Evolutionary conservation across 495 filamentous ascomycete genomes (phyloP), one percentile per base, ranked within the genome.

Genomic region (Letharia lupina): DNA sequence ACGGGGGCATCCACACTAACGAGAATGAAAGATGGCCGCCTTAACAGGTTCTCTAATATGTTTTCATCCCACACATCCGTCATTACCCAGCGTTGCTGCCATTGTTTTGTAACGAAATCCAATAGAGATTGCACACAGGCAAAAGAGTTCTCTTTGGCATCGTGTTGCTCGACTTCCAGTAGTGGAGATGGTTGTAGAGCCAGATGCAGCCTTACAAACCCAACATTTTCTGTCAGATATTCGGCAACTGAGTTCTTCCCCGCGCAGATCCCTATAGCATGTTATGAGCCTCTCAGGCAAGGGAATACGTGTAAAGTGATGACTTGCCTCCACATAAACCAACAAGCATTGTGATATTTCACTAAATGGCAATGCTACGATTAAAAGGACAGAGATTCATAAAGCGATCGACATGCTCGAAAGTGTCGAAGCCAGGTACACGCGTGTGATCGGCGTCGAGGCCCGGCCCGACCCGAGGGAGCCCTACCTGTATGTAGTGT

Each of bases 1-100:
- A 96, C 80, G 2, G 94, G 94, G 4, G 93, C 94, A 73, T 98
- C 93, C 56, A 98, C 85, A 73, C 89, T 92, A 66, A 98, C 82
- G 20, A 98, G 84, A 61, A 98, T 82, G 77, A 98, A 98, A 77
- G 94, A 96, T 1, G 94, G 94, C 16, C 94, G 86, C 35, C 87
- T 81, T 45, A 84, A 75, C 45, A 97, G 85, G 15, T 83, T 78
- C 68, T 96, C 89, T 3, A 96, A 78, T 11, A 87, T 81, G 1
- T 66, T 66, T 41, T 88, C 86, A 70, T 86, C 82, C 76, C 85
- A 81, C 67, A 96, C 87, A 71, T 91, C 86, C 33, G 89, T 91
- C 1, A 88, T 94, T 10, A 97, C 90, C 85, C 87, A 98, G 40
- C 82, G 81, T 64, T 85, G 84, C 67, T 83, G 83, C 93, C 93